These are phyloP conservation scores for Alternaria infectoria DNA, from an alignment of 2,329 filamentous ascomycete genomes.

Conservation along the genomic window DNA sequence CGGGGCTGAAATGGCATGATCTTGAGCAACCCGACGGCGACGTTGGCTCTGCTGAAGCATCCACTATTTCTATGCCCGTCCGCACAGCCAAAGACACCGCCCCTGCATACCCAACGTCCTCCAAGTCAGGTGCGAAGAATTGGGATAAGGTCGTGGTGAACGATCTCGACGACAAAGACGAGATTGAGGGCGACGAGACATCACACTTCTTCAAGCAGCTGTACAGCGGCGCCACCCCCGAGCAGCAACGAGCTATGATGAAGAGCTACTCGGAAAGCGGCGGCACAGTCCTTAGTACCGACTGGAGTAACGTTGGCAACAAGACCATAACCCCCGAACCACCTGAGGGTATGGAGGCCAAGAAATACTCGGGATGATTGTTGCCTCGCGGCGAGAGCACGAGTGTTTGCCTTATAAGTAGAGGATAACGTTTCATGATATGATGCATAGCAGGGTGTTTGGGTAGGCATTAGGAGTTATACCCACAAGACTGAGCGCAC, in stretches of 20 bases:
- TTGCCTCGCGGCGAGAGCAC: not conserved
- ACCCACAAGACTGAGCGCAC: not conserved
- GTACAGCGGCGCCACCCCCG: conserved; percentile 76
- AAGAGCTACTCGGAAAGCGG: conserved; percentile 96
- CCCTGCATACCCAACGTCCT: conserved; percentile 84
- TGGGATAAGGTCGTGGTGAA: conserved; percentile 80
- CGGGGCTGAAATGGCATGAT: conserved; percentile 71
- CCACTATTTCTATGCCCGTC: conserved; percentile 22
- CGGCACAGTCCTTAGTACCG: conserved; percentile 88
- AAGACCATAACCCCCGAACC: conserved; percentile 74
- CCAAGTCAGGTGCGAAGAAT: conserved; percentile 80
- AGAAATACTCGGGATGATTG: conserved; percentile 59
- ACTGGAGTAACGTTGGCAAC: conserved; percentile 81
- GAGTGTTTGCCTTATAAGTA: not conserved
- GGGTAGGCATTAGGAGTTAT: not conserved
- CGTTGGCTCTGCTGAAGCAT: conserved; percentile 12
- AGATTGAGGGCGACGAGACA: conserved; percentile 66
- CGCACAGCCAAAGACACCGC: conserved; percentile 30
- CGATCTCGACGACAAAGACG: conserved; percentile 61
- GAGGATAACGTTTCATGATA: not conserved
- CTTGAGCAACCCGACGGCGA: conserved; percentile 55
- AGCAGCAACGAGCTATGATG: conserved; percentile 92
- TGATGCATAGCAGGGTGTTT: conserved; percentile 13
- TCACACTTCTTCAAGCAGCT: conserved; percentile 90
- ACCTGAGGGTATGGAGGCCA: conserved; percentile 78